Evolutionary conservation across 2,329 filamentous ascomycete genomes (phyloP).

Genomic region (Zasmidium cellare): DNA sequence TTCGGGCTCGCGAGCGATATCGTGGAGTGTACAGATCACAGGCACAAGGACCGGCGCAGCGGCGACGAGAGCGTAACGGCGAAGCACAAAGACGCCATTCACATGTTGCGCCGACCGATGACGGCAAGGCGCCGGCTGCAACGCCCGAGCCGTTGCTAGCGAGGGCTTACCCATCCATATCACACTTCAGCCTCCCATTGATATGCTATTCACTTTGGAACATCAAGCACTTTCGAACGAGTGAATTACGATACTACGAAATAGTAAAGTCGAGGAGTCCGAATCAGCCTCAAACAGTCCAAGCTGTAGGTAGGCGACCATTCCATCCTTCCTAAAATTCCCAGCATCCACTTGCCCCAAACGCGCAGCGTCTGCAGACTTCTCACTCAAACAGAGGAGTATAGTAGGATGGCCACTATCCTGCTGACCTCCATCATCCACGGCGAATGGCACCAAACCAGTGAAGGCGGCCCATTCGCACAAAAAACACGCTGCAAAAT

Average conservation of each 20-base stretch:
- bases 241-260: slow-evolving; percentile 18
- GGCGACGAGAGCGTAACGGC: too few species aligned
- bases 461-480: slow-evolving; percentile 23
- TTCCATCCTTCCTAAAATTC: neutral
- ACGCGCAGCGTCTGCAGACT: slow-evolving; percentile 11
- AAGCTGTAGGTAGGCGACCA: neutral
- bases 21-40: neutral
- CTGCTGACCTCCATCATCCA: slow-evolving; percentile 17
- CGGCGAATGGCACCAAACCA: slow-evolving; percentile 18
- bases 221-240: slow-evolving; percentile 7
- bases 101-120: neutral
- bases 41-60: too few species aligned
- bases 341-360: slow-evolving; percentile 21
- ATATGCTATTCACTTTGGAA: neutral
- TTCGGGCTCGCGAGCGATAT: too few species aligned
- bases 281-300: neutral
- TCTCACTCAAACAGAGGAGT: slow-evolving; percentile 14
- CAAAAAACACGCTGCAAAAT: slow-evolving; percentile 2
- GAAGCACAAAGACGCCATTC: too few species aligned
- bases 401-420: slow-evolving; percentile 33
- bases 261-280: slow-evolving; percentile 1
- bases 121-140: neutral
- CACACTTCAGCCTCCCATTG: too few species aligned
- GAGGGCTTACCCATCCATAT: too few species aligned
- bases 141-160: too few species aligned